Evolutionary conservation across 1,139 yeast species (phyloP).

Genomic region (Hansenula sp.): DNA sequence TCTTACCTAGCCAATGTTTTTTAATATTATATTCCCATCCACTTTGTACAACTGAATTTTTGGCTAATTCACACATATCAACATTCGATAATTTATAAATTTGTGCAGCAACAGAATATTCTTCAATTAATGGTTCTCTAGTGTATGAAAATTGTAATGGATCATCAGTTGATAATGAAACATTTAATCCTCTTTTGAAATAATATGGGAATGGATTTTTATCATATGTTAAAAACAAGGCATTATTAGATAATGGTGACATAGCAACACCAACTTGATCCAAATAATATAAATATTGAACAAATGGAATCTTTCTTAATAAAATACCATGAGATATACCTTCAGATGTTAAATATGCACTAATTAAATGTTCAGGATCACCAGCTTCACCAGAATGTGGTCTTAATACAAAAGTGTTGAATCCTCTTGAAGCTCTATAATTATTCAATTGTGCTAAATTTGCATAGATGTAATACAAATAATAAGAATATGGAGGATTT

Average conservation of each 20-base stretch:
- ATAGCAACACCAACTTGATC: constrained; percentile 98
- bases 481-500: constrained; percentile 98
- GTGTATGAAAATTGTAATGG: constrained; percentile 94
- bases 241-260: constrained; percentile 97
- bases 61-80: constrained; percentile 91
- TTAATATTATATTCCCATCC: constrained; percentile 88
- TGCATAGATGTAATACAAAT: constrained; percentile 82
- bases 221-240: constrained; percentile 90
- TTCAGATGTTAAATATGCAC: constrained; percentile 86
- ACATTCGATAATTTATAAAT: constrained; percentile 90
- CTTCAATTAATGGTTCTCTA: constrained; percentile 96
- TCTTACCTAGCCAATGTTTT: constrained; percentile 87
- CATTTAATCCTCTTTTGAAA: constrained; percentile 90
- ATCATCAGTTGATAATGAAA: constrained; percentile 89
- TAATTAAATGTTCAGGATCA: constrained; percentile 92
- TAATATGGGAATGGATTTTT: constrained; percentile 88
- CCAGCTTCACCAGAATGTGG: constrained; percentile 99
- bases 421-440: constrained; percentile 69
- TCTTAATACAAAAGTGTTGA: constrained; percentile 84
- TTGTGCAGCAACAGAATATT: constrained; percentile 96
- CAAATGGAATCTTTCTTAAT: constrained; percentile 87
- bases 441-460: constrained; percentile 82
- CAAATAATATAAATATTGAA: constrained; percentile 87
- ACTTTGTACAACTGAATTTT: constrained; percentile 81
- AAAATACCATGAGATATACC: constrained; percentile 95